phyloP scores from a whole-genome alignment of 2,329 filamentous ascomycete species.

The Decorospora gaudefroyi region DNA sequence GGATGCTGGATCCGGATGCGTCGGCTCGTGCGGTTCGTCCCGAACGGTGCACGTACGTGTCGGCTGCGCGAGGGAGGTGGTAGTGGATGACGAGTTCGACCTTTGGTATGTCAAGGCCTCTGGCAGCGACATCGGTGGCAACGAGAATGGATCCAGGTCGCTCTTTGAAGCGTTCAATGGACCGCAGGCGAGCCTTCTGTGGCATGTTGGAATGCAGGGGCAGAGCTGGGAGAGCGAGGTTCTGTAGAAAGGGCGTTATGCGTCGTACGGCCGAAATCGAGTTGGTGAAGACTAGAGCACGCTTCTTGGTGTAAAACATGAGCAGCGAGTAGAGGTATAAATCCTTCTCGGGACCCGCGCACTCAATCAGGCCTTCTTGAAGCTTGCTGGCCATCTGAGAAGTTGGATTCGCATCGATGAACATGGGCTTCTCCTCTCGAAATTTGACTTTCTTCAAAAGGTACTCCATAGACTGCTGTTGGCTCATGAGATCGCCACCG shows the following conservation, averaged over 20 bases:
- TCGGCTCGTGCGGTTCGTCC: slow-evolving; percentile 89
- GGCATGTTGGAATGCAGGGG: slow-evolving; percentile 92
- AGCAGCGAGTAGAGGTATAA: slow-evolving; percentile 90
- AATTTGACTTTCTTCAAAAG: slow-evolving; percentile 89
- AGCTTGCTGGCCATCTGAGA: slow-evolving; percentile 86
- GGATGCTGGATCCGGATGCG: slow-evolving; percentile 75
- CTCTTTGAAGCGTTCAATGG: slow-evolving; percentile 83
- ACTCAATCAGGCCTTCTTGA: slow-evolving; percentile 89
- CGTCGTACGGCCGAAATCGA: slow-evolving; percentile 91
- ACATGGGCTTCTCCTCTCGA: slow-evolving; percentile 79
- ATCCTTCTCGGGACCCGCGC: slow-evolving; percentile 93
- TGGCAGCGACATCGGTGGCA: slow-evolving; percentile 90
- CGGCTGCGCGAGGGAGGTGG: slow-evolving; percentile 87
- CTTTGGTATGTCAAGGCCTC: slow-evolving; percentile 88
- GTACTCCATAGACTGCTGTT: slow-evolving; percentile 88
- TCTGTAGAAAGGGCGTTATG: slow-evolving; percentile 80
- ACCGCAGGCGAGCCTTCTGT: slow-evolving; percentile 92
- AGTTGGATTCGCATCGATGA: slow-evolving; percentile 87
- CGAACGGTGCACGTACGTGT: slow-evolving; percentile 93
- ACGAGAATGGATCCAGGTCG: slow-evolving; percentile 71
- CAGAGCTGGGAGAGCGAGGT: slow-evolving; percentile 74
- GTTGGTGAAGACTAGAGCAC: slow-evolving; percentile 91
- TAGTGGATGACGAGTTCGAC: slow-evolving; percentile 94
- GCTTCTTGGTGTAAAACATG: slow-evolving; percentile 76
- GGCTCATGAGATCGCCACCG: slow-evolving; percentile 63